Percentiles rank a stretch among this genome's conserved stretches.
Conservation (phyloP, 345 rosid species). For the Hypericum perforatum region DNA sequence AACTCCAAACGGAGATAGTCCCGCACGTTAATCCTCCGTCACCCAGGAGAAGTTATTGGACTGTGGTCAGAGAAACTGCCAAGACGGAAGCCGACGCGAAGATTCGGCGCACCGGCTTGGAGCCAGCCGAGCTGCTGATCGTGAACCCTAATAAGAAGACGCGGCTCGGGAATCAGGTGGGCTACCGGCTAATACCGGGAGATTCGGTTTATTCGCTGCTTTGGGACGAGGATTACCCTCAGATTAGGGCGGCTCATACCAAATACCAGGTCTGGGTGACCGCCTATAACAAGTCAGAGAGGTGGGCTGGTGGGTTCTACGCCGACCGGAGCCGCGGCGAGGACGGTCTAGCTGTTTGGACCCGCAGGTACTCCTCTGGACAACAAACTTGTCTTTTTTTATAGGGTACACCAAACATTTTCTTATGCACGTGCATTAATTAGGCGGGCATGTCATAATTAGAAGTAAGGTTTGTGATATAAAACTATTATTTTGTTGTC, state of each 20-base stretch:
- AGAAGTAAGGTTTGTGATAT: no score
- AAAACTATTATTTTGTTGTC: background rate
- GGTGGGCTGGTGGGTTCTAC: slow-evolving; percentile 75
- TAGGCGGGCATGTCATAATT: no score
- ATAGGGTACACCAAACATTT: no score
- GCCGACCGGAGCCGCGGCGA: slow-evolving; percentile 64
- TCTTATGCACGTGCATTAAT: no score
- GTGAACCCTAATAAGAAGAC: slow-evolving; percentile 58
- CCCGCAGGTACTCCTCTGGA: slow-evolving; percentile 27
- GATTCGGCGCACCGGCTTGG: slow-evolving; percentile 32
- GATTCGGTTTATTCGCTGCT: slow-evolving; percentile 38
- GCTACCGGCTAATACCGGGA: slow-evolving; percentile 58
- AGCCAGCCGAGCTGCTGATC: slow-evolving; percentile 46
- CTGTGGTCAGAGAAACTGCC: slow-evolving; percentile 45
- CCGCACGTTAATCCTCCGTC: slow-evolving; percentile 15
- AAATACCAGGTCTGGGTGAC: slow-evolving; percentile 69
- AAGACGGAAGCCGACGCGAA: slow-evolving; percentile 58
- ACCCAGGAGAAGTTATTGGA: slow-evolving; percentile 68
- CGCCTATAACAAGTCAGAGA: slow-evolving; percentile 66
- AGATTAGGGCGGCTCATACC: slow-evolving; percentile 49
- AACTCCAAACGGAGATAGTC: slow-evolving; percentile 28
- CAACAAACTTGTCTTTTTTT: no score
- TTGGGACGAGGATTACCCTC: slow-evolving; percentile 52
- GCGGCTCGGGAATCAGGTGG: slow-evolving; percentile 45
- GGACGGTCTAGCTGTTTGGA: slow-evolving; percentile 66